Base-by-base conservation (phyloP, 768 basidiomycete species). In the Boletus vinaceobasis region DNA sequence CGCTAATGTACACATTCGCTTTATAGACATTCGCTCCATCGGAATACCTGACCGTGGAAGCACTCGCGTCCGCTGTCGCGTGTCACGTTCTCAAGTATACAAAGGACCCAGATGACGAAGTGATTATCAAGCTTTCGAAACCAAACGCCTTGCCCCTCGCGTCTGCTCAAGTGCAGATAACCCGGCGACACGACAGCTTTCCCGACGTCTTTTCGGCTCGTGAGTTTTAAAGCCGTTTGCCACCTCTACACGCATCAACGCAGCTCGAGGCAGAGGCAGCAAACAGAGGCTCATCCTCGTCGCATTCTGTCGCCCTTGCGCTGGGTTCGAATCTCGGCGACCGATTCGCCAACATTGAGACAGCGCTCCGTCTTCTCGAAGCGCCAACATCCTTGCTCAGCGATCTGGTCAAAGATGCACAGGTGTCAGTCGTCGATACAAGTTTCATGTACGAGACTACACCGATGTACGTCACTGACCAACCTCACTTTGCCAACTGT, bases 381-480 rank as follows among this genome's bases (percentile, higher is more conserved):
- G 64, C 70, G 13, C 81, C 81, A 0, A 58, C 60, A 27, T 60
- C 65, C 9, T 54, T 76, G 15, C 45, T 76, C 13, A 23, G 26
- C 2, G 64, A 61, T 37, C 40, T 65, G 1, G 56, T 62, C 44
- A 59, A 52, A 9, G 58, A 70, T 32, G 70, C 68, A 0, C 62
- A 61, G 23, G 68, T 78, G 2, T 65, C 65, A 14, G 75, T 96
- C 31, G 69, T 86, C 21, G 79, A 91, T 62, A 94, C 93, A 1
- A 94, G 93, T 65, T 92, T 93, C 71, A 67, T 98, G 75, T 99
- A 99, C 66, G 89, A 98, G 71, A 94, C 89, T 19, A 78, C 86
- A 11, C 92, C 97, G 0, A 98, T 99, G 97, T 98, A 99, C 67
- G 88, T 96, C 40, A 82, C 82, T 11, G 87, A 97, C 53, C 97